Evolutionary conservation across 2,329 filamentous ascomycete genomes (phyloP).

Genomic region (Cytospora leucostoma): DNA sequence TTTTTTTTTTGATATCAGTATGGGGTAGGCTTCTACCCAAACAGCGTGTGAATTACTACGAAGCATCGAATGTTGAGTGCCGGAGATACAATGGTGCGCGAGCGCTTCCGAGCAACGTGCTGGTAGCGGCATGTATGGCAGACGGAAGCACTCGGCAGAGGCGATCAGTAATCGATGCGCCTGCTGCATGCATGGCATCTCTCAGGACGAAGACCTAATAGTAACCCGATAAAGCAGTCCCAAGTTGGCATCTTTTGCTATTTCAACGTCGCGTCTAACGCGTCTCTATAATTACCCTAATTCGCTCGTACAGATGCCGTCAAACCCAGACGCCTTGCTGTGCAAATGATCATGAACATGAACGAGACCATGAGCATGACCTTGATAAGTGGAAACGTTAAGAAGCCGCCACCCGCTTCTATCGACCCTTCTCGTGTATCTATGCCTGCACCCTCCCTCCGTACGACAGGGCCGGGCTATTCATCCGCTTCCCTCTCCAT

Average conservation of each 20-base stretch:
- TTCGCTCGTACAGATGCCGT: conserved; percentile 31
- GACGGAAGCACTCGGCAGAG: neutral
- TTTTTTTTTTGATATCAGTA: neutral
- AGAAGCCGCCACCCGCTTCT: neutral
- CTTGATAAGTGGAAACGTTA: neutral
- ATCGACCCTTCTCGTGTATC: neutral
- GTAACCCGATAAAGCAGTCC: neutral
- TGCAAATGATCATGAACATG: conserved; percentile 20
- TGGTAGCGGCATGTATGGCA: neutral
- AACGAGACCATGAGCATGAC: neutral
- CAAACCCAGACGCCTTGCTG: conserved; percentile 20
- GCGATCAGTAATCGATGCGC: neutral
- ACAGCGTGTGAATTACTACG: neutral
- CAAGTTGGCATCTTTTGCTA: neutral
- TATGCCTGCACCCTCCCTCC: conserved; percentile 15
- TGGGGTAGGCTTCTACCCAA: neutral
- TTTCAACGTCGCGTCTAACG: conserved; percentile 10
- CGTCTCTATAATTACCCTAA: conserved; percentile 14
- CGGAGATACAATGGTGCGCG: neutral
- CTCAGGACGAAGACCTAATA: neutral
- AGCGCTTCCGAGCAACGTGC: neutral
- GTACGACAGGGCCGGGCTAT: conserved; percentile 15
- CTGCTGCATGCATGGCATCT: neutral
- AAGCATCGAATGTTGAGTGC: neutral
- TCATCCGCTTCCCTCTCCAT: conserved; percentile 44